Conservation (phyloP, 2,329 filamentous ascomycete species). For the Venturia nashicola region DNA sequence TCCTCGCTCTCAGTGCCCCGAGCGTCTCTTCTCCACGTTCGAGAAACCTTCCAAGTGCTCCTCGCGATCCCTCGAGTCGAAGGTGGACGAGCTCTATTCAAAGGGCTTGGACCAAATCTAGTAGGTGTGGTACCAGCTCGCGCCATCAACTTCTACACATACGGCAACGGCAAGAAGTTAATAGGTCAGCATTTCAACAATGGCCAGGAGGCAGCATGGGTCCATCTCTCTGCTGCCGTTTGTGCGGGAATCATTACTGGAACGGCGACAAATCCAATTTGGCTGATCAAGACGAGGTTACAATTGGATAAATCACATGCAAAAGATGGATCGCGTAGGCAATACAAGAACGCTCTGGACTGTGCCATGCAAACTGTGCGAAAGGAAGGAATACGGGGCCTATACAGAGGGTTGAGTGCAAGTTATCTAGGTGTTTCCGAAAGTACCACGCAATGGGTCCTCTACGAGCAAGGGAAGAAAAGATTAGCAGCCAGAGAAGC, state of each 20-base stretch:
- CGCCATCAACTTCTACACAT: slow-evolving; percentile 87
- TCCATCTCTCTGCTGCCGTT: slow-evolving; percentile 67
- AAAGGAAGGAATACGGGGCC: slow-evolving; percentile 65
- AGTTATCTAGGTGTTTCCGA: slow-evolving; percentile 87
- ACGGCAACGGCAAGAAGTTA: slow-evolving; percentile 80
- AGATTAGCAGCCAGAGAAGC: slow-evolving; percentile 54
- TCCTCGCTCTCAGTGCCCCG: slow-evolving; percentile 51
- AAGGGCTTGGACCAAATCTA: slow-evolving; percentile 82
- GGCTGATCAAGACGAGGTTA: slow-evolving; percentile 86
- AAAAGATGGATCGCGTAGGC: slow-evolving; percentile 43
- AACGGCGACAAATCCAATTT: slow-evolving; percentile 90
- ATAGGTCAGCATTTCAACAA: slow-evolving; percentile 64
- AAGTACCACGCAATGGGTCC: slow-evolving; percentile 82
- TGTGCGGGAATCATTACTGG: slow-evolving; percentile 74
- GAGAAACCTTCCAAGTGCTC: slow-evolving; percentile 78
- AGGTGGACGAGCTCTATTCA: slow-evolving; percentile 80
- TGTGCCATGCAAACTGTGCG: slow-evolving; percentile 73
- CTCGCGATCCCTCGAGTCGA: slow-evolving; percentile 68
- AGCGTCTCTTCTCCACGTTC: slow-evolving; percentile 60
- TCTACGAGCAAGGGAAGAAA: slow-evolving; percentile 87
- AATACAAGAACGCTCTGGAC: slow-evolving; percentile 80
- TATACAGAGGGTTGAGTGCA: slow-evolving; percentile 85
- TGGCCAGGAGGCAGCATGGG: slow-evolving; percentile 56
- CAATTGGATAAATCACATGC: slow-evolving; percentile 82
- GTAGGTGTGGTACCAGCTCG: slow-evolving; percentile 81